Percentiles rank a stretch among this genome's conserved stretches.
Conservation (phyloP, 352 stramenopile species). For the Albugo laibachii region DNA sequence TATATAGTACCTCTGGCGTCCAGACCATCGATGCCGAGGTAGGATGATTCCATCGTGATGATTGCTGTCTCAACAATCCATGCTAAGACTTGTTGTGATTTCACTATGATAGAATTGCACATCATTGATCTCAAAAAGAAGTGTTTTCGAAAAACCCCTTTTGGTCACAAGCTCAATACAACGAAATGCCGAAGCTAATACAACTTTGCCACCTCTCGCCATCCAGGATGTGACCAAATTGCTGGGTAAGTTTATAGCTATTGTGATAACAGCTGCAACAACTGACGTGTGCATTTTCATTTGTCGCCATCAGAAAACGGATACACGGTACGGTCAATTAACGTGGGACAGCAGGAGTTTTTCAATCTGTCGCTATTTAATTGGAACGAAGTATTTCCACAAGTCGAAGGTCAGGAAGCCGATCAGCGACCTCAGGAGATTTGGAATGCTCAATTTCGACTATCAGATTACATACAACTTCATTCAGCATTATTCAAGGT, state of each 20-base stretch:
- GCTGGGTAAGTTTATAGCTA: slow-evolving; percentile 4
- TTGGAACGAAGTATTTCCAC: slow-evolving; percentile 12
- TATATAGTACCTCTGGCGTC: no score
- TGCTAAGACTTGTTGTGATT: no score
- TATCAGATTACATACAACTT: slow-evolving; percentile 20
- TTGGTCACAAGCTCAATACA: slow-evolving; percentile 19
- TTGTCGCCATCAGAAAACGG: slow-evolving; percentile 8
- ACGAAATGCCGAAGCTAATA: slow-evolving; percentile 10
- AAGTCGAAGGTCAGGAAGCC: background rate
- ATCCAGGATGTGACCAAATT: slow-evolving; percentile 12
- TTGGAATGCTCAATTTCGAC: slow-evolving; percentile 29
- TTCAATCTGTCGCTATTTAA: slow-evolving; percentile 13
- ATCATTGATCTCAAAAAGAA: background rate
- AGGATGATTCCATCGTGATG: no score
- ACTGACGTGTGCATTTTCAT: no score
- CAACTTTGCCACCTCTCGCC: slow-evolving; percentile 17
- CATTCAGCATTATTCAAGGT: slow-evolving; percentile 14
- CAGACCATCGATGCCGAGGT: no score
- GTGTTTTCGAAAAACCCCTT: slow-evolving; percentile 20
- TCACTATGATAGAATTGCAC: background rate
- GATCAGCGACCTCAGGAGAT: slow-evolving; percentile 10
- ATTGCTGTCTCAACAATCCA: no score
- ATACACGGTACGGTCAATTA: slow-evolving; percentile 12
- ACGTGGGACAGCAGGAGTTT: slow-evolving; percentile 19
- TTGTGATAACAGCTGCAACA: no score